phyloP scores from a whole-genome alignment of 345 rosid species.

The Hibiscus trionum region DNA sequence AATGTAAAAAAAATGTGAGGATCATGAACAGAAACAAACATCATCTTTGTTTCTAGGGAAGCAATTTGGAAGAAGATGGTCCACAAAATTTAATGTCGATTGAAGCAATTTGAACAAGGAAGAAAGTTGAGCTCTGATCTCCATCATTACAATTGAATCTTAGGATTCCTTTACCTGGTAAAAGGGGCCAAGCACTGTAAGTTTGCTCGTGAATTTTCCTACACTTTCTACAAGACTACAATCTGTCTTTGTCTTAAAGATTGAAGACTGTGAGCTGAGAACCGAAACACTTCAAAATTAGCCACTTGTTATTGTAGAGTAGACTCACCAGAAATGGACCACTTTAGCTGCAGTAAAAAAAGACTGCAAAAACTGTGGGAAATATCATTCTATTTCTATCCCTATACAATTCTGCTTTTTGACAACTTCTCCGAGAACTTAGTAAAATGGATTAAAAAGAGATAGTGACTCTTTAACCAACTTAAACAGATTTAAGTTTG shows the following conservation, averaged over 20 bases:
- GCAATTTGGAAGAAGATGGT: neutral
- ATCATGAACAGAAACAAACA: too few species aligned
- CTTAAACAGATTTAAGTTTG: neutral
- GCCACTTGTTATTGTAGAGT: too few species aligned
- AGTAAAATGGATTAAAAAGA: neutral
- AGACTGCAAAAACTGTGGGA: too few species aligned
- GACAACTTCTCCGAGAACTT: neutral
- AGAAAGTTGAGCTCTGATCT: neutral
- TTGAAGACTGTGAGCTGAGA: conserved; percentile 1
- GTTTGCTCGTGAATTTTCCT: neutral
- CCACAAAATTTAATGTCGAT: conserved; percentile 4
- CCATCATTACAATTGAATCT: neutral
- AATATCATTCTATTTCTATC: too few species aligned
- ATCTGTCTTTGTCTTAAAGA: neutral
- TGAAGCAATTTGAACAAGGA: neutral
- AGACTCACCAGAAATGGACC: too few species aligned
- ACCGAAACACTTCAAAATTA: neutral
- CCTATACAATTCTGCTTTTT: neutral
- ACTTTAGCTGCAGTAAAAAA: too few species aligned
- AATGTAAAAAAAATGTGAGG: too few species aligned
- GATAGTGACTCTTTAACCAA: neutral
- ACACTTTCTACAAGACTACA: neutral
- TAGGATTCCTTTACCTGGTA: conserved; percentile 1
- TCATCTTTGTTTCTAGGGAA: neutral
- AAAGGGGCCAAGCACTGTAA: neutral